Conservation (phyloP, 2,329 filamentous ascomycete species). For the Ceratocystis eucalypticola region DNA sequence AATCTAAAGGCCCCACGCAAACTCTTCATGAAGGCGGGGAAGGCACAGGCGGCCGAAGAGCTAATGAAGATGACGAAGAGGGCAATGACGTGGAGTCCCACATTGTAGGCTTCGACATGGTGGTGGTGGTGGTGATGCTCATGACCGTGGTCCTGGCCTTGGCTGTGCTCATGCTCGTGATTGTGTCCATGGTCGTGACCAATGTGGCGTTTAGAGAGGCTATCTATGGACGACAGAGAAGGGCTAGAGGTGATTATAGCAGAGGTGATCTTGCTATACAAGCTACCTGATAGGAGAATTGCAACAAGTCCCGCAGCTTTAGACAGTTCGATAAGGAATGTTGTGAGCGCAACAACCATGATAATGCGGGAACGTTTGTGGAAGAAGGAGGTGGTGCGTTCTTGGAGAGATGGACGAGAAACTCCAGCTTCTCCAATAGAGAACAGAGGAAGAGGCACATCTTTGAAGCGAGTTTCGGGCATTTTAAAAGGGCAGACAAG, state of each 20-base stretch:
- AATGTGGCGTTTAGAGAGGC: background rate
- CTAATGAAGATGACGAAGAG: conserved; percentile 37
- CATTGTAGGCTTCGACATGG: conserved; percentile 34
- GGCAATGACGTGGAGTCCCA: conserved; percentile 43
- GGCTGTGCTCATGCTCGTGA: background rate
- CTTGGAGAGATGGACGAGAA: background rate
- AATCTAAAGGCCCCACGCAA: conserved; percentile 41
- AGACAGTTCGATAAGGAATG: too few species aligned
- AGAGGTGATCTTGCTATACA: background rate
- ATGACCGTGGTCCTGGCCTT: background rate
- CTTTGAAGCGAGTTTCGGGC: background rate
- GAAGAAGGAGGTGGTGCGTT: background rate
- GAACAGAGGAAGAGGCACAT: background rate
- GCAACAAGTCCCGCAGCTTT: too few species aligned
- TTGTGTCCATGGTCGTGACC: background rate
- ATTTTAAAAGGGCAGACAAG: background rate
- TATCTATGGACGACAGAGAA: background rate
- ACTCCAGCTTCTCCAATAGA: background rate
- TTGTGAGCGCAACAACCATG: too few species aligned
- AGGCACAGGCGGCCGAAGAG: conserved; percentile 36
- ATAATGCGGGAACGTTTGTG: background rate
- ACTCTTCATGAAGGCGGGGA: conserved; percentile 40
- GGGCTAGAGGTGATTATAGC: background rate
- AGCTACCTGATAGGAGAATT: background rate
- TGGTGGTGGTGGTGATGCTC: background rate